These are phyloP conservation scores for Suillus spraguei DNA, from an alignment of 768 basidiomycete genomes.

Conservation along the genomic window DNA sequence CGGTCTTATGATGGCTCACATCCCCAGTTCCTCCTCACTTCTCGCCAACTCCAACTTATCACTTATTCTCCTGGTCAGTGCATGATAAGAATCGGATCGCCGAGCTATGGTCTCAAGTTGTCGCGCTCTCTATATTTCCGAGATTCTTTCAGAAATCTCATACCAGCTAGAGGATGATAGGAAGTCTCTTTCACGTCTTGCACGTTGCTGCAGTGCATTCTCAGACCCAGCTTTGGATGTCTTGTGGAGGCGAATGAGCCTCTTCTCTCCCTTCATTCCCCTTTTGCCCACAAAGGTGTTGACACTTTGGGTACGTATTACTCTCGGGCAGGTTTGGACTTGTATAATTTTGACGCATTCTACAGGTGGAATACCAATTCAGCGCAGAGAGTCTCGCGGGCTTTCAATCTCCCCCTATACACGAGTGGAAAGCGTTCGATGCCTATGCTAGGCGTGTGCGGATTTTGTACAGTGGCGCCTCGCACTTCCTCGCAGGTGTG, in stretches of 20 bases:
- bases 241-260: conserved; percentile 23
- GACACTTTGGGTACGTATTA: conserved; percentile 17
- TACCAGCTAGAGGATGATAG: conserved; percentile 17
- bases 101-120: background rate
- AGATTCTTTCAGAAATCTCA: conserved; percentile 20
- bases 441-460: conserved; percentile 22
- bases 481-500: conserved; percentile 22
- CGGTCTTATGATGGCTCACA: too few relatives aligned
- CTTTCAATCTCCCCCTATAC: conserved; percentile 17
- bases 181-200: conserved; percentile 13
- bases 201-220: conserved; percentile 17
- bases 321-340: background rate
- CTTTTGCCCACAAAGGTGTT: conserved; percentile 16
- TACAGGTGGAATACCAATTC: conserved; percentile 5
- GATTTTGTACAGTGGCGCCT: conserved; percentile 3
- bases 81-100: background rate
- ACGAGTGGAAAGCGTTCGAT: conserved; percentile 21
- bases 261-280: conserved; percentile 20
- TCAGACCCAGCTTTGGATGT: conserved; percentile 18
- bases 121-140: conserved; percentile 17
- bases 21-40: background rate
- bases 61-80: background rate
- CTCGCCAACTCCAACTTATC: background rate
- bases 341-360: background rate
- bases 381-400: conserved; percentile 8